Base-by-base conservation (phyloP, 352 stramenopile species). In the Phytophthora pini region DNA sequence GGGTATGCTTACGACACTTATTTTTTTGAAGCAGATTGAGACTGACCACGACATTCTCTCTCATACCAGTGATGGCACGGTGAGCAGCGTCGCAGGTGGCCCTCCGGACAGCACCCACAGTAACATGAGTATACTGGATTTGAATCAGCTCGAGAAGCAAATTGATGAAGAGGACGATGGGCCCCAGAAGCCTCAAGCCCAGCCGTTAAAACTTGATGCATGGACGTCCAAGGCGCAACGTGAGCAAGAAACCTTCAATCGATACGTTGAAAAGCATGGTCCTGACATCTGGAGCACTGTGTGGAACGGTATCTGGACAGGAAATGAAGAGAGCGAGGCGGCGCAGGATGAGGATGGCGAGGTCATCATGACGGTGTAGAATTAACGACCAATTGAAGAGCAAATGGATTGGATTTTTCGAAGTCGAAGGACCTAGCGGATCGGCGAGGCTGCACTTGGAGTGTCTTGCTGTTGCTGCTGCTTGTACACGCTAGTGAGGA, bases 291-390 rank as follows among this genome's bases (percentile, higher is more conserved):
- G 79, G 82, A 76, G 74, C 10, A 79, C 74, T 50, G 65, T 86
- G 8, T 82, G 79, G 65, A 72, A 74, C 45, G 77, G 76, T 27
- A 77, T 89, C 46, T 89, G 79, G 57, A 55, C 73, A 52, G 77
- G 81, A 13, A 73, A 53, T 1, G 75, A 77, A 39, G 72, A 73
- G 15, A 63, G 65, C 4, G 64, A 79, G 20, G 62, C 51, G 20
- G 62, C 51, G 11, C 68, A 73, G 17, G 68, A 84, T 34, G 70
- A 72, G 38, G 83, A 93, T 36, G 84, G 79, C 17, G 87, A 94
- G 65, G 72, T 94, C 26, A 86, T 93, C 56, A 94, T 94, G 79
- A 94, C 84, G 17, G 84, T 94, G 44, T 93, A 87, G 62, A 71
- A 62, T 61, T 55, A 68, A 50, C 47, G 27, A 24, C 43, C 44